These are phyloP conservation scores for Boletus rufocinnamomeus DNA, from an alignment of 768 basidiomycete species.

Conservation along the genomic window DNA sequence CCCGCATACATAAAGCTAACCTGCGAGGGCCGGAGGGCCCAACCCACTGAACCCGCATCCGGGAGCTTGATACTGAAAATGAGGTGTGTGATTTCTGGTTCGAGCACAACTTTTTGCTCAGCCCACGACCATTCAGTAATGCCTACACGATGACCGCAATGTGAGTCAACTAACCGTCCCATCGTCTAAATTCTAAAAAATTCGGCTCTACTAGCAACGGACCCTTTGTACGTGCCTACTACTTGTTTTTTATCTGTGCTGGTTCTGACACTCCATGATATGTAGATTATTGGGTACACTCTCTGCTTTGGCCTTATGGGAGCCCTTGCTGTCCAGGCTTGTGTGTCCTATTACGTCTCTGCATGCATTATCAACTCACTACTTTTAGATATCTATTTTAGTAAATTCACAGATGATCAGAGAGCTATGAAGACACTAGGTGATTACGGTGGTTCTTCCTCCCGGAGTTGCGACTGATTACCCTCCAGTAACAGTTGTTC, in stretches of 20 bases:
- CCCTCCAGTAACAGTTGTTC: conserved; percentile 7
- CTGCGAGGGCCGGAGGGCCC: too few relatives aligned
- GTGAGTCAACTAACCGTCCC: background rate
- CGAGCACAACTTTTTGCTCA: too few relatives aligned
- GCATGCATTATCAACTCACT: background rate
- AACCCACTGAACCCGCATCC: too few relatives aligned
- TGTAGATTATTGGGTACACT: conserved; percentile 20
- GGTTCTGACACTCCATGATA: background rate
- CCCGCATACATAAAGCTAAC: too few relatives aligned
- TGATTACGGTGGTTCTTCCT: background rate
- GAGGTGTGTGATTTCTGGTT: too few relatives aligned
- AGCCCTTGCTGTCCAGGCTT: conserved; percentile 17
- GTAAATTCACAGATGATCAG: conserved; percentile 18
- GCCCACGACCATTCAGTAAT: too few relatives aligned
- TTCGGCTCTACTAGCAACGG: background rate
- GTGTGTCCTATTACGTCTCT: conserved; percentile 1
- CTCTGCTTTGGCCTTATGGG: conserved; percentile 19
- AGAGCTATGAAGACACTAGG: conserved; percentile 18
- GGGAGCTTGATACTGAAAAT: too few relatives aligned
- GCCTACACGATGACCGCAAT: background rate
- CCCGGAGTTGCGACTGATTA: background rate
- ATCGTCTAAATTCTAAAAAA: background rate
- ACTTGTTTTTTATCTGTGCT: background rate
- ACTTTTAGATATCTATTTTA: conserved; percentile 22
- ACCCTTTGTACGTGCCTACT: conserved; percentile 12